Base-by-base conservation (phyloP, 495 filamentous ascomycete species). In the Oleoguttula mirabilis region DNA sequence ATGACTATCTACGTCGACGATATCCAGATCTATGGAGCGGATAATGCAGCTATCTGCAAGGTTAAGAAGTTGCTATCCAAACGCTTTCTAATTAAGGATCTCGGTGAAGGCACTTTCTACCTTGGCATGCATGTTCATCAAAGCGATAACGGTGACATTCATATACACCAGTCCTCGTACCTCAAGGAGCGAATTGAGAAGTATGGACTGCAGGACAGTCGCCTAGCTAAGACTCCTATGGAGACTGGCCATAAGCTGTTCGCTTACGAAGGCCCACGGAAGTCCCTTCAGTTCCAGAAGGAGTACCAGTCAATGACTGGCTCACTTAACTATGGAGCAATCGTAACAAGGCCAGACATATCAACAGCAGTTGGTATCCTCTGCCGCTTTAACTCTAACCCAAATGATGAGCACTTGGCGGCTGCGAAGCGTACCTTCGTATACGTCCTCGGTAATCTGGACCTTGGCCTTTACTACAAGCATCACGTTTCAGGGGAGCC, bases 1-100 rank as follows among this genome's bases (percentile, higher is more conserved):
- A 53, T 65, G 3, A 49, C 51, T 10, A 40, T 62, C 4, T 66
- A 64, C 39, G 48, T 65, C 0, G 55, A 65, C 40, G 58, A 65
- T 23, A 43, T 66, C 32, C 36, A 58, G 4, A 57, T 65, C 23
- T 32, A 52, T 4, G 51, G 54, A 19, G 51, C 48, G 3, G 45
- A 24, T 12, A 50, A 41, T 21, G 35, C 24, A 31, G 46, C 47
- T 21, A 60, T 61, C 15, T 34, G 49, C 14, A 42, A 46, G 28
- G 31, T 65, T 16, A 66, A 64, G 46, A 20, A 39, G 10, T 30
- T 32, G 20, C 45, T 66, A 11, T 41, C 32, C 17, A 31, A 45
- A 4, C 19, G 41, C 15, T 66, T 62, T 38, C 19, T 54, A 10
- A 61, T 65, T 36, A 62, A 44, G 25, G 54, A 67, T 28, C 50